A percentile compares a stretch with the other conserved stretches of the same genome.
Evolutionary conservation across 148 eudicot genomes (phyloP).

Genomic region (Euryodendron excelsum): DNA sequence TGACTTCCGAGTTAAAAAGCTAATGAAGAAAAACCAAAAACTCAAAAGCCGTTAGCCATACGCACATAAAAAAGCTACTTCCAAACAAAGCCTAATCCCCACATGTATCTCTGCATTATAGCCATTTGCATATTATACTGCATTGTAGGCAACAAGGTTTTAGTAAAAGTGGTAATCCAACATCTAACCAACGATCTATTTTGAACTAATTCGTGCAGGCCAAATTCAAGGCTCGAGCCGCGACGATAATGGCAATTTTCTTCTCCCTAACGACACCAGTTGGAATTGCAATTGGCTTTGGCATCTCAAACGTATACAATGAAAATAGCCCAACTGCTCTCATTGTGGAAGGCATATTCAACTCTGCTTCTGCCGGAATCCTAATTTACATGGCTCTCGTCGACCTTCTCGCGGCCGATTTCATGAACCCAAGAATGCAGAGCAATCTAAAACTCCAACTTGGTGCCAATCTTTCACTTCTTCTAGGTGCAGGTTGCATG

Average conservation of each 20-base stretch:
- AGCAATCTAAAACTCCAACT: conserved; percentile 15
- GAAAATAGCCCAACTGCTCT: conserved; percentile 25
- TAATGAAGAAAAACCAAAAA: too few relatives aligned
- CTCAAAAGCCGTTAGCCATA: too few relatives aligned
- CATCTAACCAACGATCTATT: too few relatives aligned
- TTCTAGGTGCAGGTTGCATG: conserved; percentile 36
- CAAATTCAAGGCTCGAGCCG: conserved; percentile 15
- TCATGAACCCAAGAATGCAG: conserved; percentile 21
- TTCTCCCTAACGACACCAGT: conserved; percentile 28
- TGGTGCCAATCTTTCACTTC: conserved; percentile 10
- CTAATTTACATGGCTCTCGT: conserved; percentile 30
- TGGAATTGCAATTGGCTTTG: conserved; percentile 26
- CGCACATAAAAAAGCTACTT: too few relatives aligned
- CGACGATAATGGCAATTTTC: conserved; percentile 23
- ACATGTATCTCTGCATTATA: too few relatives aligned
- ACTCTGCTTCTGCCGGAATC: conserved; percentile 27
- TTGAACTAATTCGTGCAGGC: conserved; percentile 6
- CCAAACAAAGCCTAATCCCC: too few relatives aligned
- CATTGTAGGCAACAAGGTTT: too few relatives aligned
- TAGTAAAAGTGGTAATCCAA: too few relatives aligned
- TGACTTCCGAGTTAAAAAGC: too few relatives aligned
- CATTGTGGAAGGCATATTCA: conserved; percentile 26
- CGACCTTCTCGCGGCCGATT: conserved; percentile 26
- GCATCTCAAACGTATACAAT: conserved; percentile 18
- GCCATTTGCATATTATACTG: too few relatives aligned